Evolutionary conservation across 139 green algal genomes (phyloP).

Genomic region (Coccomyxa sp.): DNA sequence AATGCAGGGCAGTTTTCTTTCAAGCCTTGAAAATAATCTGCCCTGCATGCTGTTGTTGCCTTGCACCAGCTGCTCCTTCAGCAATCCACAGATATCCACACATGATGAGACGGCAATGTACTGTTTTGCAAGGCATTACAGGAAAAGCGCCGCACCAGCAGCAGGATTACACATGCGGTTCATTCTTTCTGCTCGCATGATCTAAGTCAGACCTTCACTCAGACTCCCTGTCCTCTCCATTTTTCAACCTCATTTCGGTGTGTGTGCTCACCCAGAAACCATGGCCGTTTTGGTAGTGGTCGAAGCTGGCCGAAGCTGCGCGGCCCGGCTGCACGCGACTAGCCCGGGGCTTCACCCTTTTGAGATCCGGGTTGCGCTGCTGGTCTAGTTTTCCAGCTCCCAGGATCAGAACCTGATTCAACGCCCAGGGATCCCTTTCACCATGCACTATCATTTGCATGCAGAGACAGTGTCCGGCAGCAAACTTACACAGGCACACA

Average conservation of each 20-base stretch:
- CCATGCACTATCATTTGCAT: background rate
- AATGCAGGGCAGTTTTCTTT: too few relatives aligned
- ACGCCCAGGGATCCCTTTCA: background rate
- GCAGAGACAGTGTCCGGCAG: background rate
- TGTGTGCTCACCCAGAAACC: background rate
- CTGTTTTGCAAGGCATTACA: too few relatives aligned
- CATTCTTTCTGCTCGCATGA: background rate
- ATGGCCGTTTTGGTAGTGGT: background rate
- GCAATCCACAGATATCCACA: too few relatives aligned
- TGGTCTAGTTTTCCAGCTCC: background rate
- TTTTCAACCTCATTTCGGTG: too few relatives aligned
- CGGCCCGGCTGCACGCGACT: background rate
- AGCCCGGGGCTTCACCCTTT: background rate
- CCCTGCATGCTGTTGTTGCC: too few relatives aligned
- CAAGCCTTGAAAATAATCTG: too few relatives aligned
- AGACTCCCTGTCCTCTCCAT: too few relatives aligned
- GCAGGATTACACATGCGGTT: background rate
- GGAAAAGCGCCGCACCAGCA: background rate
- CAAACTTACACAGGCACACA: too few relatives aligned
- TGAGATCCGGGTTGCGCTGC: background rate
- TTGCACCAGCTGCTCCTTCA: too few relatives aligned
- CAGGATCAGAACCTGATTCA: background rate
- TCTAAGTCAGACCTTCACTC: too few relatives aligned
- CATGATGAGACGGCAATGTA: too few relatives aligned
- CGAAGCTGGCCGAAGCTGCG: background rate